These are phyloP conservation scores for Salix viminalis DNA, from an alignment of 345 rosid genomes.

Conservation along the genomic window DNA sequence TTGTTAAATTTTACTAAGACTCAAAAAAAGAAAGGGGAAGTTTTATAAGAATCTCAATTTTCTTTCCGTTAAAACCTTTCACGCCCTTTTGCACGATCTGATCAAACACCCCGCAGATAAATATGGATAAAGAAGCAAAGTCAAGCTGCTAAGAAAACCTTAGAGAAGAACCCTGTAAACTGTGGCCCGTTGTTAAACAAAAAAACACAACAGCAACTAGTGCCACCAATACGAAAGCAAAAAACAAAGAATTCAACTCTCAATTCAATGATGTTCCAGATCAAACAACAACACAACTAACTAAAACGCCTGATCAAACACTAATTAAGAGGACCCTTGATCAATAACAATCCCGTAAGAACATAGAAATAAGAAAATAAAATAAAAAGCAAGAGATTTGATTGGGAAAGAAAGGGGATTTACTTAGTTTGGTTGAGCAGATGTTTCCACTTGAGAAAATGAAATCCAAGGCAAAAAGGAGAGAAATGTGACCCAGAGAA, in stretches of 20 bases:
- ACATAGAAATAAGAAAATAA: neutral
- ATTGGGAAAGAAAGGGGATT: neutral
- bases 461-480: neutral
- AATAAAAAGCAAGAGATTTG: neutral
- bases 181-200: no score
- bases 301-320: neutral
- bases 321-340: neutral
- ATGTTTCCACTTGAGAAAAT: neutral
- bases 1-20: neutral
- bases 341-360: neutral
- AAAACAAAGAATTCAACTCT: no score
- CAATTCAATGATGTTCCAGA: neutral
- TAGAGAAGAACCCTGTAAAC: neutral
- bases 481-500: neutral
- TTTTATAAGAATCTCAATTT: neutral
- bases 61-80: neutral
- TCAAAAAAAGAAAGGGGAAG: neutral
- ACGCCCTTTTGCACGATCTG: neutral
- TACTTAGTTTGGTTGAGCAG: neutral
- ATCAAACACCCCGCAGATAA: neutral
- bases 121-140: neutral
- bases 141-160: neutral
- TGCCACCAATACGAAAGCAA: no score
- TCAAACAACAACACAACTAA: neutral
- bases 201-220: no score